Evolutionary conservation across 805 yeast genomes (phyloP), one percentile per base, ranked within the genome.

Genomic region (Teunomyces pallodes): DNA sequence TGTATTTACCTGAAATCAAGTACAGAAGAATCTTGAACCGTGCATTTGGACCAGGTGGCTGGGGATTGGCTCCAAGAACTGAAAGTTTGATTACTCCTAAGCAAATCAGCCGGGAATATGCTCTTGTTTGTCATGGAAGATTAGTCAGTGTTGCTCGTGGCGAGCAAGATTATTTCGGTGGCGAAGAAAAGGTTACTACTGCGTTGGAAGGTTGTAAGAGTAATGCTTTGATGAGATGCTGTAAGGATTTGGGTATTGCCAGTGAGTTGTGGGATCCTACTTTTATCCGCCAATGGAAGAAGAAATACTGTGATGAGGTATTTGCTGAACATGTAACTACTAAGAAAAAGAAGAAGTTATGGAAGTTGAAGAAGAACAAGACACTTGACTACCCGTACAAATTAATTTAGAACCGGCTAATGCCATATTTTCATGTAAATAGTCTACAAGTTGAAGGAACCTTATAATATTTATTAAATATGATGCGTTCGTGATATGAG

Each of bases 31-130:
- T 91, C 17, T 69, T 94, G 55, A 92, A 92, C 67, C 76, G 77
- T 33, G 95, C 98, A 0, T 92, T 94, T 73, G 99, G 99, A 3
- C 97, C 99, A 5, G 99, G 99, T 26, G 97, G 96, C 1, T 94
- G 99, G 99, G 98, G 98, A 0, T 73, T 94, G 47, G 96, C 95
- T 0, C 98, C 99, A 9, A 74, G 99, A 47, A 83, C 96, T 0
- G 92, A 87, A 54, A 86, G 96, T 0, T 72, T 81, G 46, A 82
- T 94, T 29, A 86, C 96, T 1, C 78, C 83, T 28, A 82, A 79
- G 52, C 76, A 83, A 43, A 83, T 94, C 29, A 89, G 96, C 9
- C 77, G 98, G 54, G 99, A 94, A 63, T 94, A 90, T 61, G 97
- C 89, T 0, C 72, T 94, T 45, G 76, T 94, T 3, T 86, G 96